Evolutionary conservation across 495 filamentous ascomycete genomes (phyloP), one percentile per base, ranked within the genome.

Genomic region (Penicillium ochrochloron): DNA sequence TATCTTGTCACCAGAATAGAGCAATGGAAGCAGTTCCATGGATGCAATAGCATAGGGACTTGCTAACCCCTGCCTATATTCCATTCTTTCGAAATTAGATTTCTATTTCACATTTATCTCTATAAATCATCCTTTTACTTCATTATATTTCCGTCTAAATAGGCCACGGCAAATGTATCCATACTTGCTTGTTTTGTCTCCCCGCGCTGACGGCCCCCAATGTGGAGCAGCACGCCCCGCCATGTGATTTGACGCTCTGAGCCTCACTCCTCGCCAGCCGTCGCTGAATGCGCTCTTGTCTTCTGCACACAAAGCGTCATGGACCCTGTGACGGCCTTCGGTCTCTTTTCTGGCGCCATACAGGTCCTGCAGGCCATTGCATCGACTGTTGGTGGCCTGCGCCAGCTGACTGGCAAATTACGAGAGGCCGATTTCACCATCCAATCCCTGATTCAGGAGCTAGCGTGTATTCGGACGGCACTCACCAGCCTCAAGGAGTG

Each of bases 391-490:
- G 62, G 68, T 27, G 74, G 70, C 11, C 67, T 82, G 10, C 70
- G 72, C 8, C 63, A 76, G 33, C 66, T 81, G 2, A 68, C 67
- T 31, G 74, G 71, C 15, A 80, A 76, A 74, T 80, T 75, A 57
- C 64, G 64, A n/a, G 72, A 79, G 63, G 76, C 80, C 39, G 77
- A 82, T 56, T 66, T 75, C 51, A 78, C 76, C 21, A 80, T 84
- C 27, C 67, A 70, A 27, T 75, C 75, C 21, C 74, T 82, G 35
- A 77, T 81, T 35, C 63, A 66, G 17, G 72, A 82, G 62, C 64
- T 84, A 46, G 74, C 60, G 10, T 78, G 75, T 27, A 76, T 83
- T 59, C 70, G 73, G 44, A 68, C 76, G 2, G 75, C 81, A 8
- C 57, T 84, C 25, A 73, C 66, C 15, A 76, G 80, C 59, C 75